phyloP scores from a whole-genome alignment of 495 filamentous ascomycete species.

The Penicillium verhagenii region DNA sequence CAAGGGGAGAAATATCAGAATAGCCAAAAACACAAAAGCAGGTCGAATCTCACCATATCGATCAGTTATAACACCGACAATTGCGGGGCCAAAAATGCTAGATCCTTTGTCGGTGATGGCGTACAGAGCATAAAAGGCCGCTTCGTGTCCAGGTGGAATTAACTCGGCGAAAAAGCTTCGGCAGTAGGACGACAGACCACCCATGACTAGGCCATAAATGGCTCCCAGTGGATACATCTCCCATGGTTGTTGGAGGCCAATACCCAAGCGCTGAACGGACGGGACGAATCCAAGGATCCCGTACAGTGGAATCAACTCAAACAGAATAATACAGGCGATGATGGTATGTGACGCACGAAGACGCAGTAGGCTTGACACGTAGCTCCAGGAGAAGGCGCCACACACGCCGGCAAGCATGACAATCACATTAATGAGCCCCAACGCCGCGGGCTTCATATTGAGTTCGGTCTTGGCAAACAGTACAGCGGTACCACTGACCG shows the following conservation, averaged over 20 bases:
- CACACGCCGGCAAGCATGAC: slow-evolving; percentile 77
- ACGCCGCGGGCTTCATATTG: slow-evolving; percentile 78
- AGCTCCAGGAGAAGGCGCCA: slow-evolving; percentile 89
- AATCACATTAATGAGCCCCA: slow-evolving; percentile 94
- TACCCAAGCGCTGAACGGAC: slow-evolving; percentile 68
- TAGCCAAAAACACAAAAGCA: slow-evolving; percentile 88
- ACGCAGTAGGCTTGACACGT: slow-evolving; percentile 61
- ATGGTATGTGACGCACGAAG: slow-evolving; percentile 82
- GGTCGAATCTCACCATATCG: slow-evolving; percentile 85
- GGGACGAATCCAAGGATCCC: slow-evolving; percentile 88
- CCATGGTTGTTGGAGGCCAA: slow-evolving; percentile 89
- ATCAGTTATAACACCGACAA: slow-evolving; percentile 91
- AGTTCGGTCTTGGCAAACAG: slow-evolving; percentile 94
- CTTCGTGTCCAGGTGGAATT: slow-evolving; percentile 89
- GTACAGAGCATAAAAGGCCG: slow-evolving; percentile 94
- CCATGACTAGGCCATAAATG: slow-evolving; percentile 90
- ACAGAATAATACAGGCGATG: slow-evolving; percentile 81
- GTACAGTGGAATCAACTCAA: slow-evolving; percentile 91
- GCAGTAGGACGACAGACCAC: slow-evolving; percentile 90
- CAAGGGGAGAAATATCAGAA: slow-evolving; percentile 76
- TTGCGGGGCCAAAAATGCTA: slow-evolving; percentile 88
- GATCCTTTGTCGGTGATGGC: slow-evolving; percentile 98
- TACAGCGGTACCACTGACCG: slow-evolving; percentile 90
- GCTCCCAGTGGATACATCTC: slow-evolving; percentile 94
- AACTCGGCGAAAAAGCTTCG: slow-evolving; percentile 90